Percentiles rank a stretch among this genome's conserved stretches.
Conservation (phyloP, 2,329 filamentous ascomycete species). For the Paracoccidioides brasiliensis region DNA sequence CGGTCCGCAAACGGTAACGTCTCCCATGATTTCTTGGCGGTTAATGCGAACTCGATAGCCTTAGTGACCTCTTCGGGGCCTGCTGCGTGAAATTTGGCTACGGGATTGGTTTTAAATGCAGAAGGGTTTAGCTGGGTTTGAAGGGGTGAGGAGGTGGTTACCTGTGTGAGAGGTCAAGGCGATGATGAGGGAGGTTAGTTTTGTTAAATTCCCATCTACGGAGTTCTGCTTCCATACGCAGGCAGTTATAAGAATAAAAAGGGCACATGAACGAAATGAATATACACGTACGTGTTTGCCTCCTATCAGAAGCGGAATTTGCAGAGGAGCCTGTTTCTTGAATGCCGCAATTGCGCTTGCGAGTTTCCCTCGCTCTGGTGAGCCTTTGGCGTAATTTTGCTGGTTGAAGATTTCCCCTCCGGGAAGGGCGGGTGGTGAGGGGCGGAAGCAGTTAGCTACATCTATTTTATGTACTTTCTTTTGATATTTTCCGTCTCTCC, state of each 20-base stretch:
- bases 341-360: conserved; percentile 58
- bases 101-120: conserved; percentile 52
- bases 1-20: conserved; percentile 76
- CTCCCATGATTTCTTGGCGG: conserved; percentile 80
- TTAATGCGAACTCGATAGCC: conserved; percentile 73
- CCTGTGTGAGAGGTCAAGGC: not conserved
- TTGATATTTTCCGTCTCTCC: not conserved
- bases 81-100: conserved; percentile 79
- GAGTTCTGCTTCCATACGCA: not conserved
- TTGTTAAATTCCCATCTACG: no score
- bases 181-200: not conserved
- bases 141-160: conserved; percentile 45
- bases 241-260: not conserved
- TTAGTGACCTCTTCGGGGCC: conserved; percentile 59
- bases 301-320: conserved; percentile 71
- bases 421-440: not conserved
- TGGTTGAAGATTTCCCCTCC: conserved; percentile 24
- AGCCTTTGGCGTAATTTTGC: conserved; percentile 83
- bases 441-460: not conserved
- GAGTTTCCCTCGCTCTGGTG: conserved; percentile 63
- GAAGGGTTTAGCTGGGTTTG: conserved; percentile 69
- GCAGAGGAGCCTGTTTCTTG: conserved; percentile 55
- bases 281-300: conserved; percentile 56
- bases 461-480: not conserved
- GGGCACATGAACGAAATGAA: not conserved